phyloP scores from a whole-genome alignment of 108 stramenopile genomes.

The Nannochloropsis salina region DNA sequence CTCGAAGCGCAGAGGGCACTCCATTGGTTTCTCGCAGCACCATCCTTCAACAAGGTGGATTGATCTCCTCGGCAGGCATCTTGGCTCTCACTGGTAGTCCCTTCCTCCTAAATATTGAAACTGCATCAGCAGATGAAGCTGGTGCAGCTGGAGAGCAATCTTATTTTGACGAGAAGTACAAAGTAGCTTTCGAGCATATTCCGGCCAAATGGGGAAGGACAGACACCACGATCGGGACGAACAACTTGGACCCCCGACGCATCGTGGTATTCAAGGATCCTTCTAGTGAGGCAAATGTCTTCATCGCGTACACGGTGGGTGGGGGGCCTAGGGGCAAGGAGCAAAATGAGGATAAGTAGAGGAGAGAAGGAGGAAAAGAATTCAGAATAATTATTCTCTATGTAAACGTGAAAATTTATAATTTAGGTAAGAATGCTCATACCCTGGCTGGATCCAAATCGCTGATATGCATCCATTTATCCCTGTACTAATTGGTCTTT shows the following conservation, averaged over 20 bases:
- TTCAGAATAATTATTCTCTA: no score
- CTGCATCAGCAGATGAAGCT: neutral
- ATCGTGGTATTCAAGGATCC: constrained; percentile 20
- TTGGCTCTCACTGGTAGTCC: neutral
- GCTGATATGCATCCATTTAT: neutral
- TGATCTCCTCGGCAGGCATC: neutral
- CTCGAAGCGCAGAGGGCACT: neutral
- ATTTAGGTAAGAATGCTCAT: no score
- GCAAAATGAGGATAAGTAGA: no score
- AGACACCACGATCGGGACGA: neutral
- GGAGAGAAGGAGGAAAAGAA: no score
- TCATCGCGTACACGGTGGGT: neutral
- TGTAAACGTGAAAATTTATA: no score
- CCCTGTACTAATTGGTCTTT: neutral
- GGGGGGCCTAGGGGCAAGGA: no score
- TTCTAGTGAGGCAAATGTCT: constrained; percentile 10
- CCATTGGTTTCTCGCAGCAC: neutral
- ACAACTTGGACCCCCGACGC: neutral
- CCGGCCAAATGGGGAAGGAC: neutral
- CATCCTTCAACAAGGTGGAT: neutral
- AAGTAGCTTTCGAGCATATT: constrained; percentile 3
- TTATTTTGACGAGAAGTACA: constrained; percentile 17
- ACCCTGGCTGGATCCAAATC: neutral
- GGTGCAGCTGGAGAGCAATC: neutral
- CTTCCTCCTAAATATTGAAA: neutral